These are phyloP conservation scores for Penicillium ochrochloron DNA, from an alignment of 495 filamentous ascomycete genomes.

Conservation along the genomic window DNA sequence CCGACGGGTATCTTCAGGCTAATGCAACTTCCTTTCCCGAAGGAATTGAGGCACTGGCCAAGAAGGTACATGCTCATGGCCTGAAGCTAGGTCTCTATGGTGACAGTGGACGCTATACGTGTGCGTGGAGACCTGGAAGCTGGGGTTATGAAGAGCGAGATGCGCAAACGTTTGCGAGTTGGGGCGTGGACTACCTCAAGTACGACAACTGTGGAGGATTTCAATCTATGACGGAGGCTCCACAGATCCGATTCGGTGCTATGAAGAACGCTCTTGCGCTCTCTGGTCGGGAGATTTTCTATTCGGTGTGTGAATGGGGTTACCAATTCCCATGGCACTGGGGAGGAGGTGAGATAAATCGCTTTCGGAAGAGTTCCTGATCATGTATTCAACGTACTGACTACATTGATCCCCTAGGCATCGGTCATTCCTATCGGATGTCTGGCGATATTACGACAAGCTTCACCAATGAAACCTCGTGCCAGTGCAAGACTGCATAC, in stretches of 20 bases:
- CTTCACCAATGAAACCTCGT: background rate
- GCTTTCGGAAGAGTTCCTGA: background rate
- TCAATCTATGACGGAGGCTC: background rate
- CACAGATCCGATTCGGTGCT: background rate
- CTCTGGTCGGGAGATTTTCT: background rate
- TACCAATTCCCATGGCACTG: background rate
- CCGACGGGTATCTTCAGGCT: background rate
- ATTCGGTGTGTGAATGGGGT: slow-evolving; percentile 1
- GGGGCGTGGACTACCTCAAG: background rate
- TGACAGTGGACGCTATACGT: background rate
- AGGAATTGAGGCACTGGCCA: background rate
- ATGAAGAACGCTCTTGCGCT: background rate
- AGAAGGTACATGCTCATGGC: background rate
- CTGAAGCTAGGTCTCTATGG: background rate
- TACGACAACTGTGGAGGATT: slow-evolving; percentile 3
- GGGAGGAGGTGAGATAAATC: background rate
- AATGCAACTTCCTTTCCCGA: background rate
- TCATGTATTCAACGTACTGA: background rate
- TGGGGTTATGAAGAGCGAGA: background rate
- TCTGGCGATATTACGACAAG: background rate
- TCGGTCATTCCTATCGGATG: background rate
- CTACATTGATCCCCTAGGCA: background rate
- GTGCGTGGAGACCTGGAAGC: background rate
- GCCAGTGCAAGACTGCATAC: background rate
- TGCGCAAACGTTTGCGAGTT: background rate